Evolutionary conservation across 1,139 yeast species (phyloP).

Genomic region (Protomyces pachydermus): DNA sequence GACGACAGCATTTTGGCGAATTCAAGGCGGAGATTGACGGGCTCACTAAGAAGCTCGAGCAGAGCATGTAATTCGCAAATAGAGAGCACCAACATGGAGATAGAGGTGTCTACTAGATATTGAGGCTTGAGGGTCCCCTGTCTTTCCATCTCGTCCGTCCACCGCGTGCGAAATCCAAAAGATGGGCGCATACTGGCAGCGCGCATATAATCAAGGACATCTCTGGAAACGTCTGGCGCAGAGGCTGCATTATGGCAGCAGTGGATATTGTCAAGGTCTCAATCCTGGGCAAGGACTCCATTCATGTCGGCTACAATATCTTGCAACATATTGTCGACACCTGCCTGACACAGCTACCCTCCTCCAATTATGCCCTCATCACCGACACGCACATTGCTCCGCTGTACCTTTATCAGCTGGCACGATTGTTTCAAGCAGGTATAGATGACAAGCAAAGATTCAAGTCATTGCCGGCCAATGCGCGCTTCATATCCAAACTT

Average conservation of each 20-base stretch:
- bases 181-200: no score
- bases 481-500: slow-evolving; percentile 62
- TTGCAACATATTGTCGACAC: slow-evolving; percentile 70
- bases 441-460: slow-evolving; percentile 34
- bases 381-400: slow-evolving; percentile 70
- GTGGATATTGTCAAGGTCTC: slow-evolving; percentile 19
- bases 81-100: background rate
- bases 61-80: background rate
- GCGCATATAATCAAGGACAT: no score
- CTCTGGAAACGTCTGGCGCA: background rate
- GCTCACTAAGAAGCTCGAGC: slow-evolving; percentile 10
- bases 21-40: slow-evolving; percentile 21
- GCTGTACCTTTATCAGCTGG: slow-evolving; percentile 49
- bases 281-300: slow-evolving; percentile 72
- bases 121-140: no score
- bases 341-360: slow-evolving; percentile 56
- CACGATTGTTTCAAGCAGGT: slow-evolving; percentile 41
- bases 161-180: no score
- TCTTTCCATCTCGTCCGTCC: no score
- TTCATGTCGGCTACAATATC: slow-evolving; percentile 86
- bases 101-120: background rate
- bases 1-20: slow-evolving; percentile 30
- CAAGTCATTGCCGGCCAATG: slow-evolving; percentile 38
- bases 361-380: slow-evolving; percentile 87
- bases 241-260: background rate